Evolutionary conservation across 2,329 filamentous ascomycete genomes (phyloP), one percentile per base, ranked within the genome.

Genomic region (Trichophyton benhamiae): DNA sequence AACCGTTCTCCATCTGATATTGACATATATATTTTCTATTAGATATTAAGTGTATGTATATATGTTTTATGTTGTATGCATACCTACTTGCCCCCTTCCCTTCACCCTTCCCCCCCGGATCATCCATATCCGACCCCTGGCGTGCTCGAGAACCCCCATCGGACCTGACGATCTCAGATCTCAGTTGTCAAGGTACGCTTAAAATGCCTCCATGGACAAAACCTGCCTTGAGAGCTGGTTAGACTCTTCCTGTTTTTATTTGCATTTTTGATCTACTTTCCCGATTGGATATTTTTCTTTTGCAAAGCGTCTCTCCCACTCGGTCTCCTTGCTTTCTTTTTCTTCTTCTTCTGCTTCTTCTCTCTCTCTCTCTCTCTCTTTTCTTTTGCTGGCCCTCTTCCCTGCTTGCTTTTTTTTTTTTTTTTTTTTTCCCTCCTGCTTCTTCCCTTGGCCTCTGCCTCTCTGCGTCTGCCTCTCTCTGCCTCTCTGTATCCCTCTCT

Each of bases 151-250:
- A 61, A 55, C 41, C 55, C 30, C 52, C 61, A 60, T 64, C 65
- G 66, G 63, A 61, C 60, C 61, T 66, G 66, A 66, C 66, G 65
- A 66, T 66, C 66, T 66, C 60, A 67, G 66, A 67, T 67, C 66
- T 66, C 55, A 25, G 33, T 41, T 44, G 46, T 58, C 55, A 44
- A 58, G 55, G 55, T 58, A 58, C 55, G 55, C 33, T 58, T 58
- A 55, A 33, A 17, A 36, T 58, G 33, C 41, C 41, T 41, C 38
- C 22, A 42, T 42, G 9, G 53, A 44, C 33, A 57, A 58, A 58
- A 44, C 55, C 55, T 58, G 36, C 55, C 55, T 44, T 33, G 36
- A 44, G 11, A 20, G 33, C 55, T 42, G 41, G 48, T 59, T 49
- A 52, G 22, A 20, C 41, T 59, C 22, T 27, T 41, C 41, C 44